Base-by-base conservation (phyloP, 2,329 filamentous ascomycete species). In the Neopestalotiopsis rosae region DNA sequence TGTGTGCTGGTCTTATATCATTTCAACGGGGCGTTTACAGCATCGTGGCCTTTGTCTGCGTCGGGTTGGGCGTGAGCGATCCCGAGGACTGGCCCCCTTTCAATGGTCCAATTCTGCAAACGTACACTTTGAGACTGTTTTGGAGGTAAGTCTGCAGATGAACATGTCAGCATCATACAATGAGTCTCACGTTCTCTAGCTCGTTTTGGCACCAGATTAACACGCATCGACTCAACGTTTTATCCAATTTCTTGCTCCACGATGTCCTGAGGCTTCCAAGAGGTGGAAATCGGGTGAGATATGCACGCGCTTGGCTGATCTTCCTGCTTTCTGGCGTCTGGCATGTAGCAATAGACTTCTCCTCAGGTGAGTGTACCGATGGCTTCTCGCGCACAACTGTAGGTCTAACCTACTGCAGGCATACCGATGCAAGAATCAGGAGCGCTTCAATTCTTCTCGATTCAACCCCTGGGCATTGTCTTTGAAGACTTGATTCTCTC, bases 131-230 rank as follows among this genome's bases (percentile, higher is more conserved):
- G 45, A 24, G 45, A 52, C 17, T 9, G 0, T 52, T 52, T 4
- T 52, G 45, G 45, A 52, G 45, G 45, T 24, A 52, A n/a, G 45
- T 52, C n/a, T 20, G 3, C 5, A 24, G 10, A 30, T 59, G 13
- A 34, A 9, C 17, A 17, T 34, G 30, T 2, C 12, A 2, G 24
- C 24, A 30, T 34, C 57, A 59, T 10, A 59, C 66, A 38, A 63
- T 56, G 40, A 42, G 34, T 42, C 56, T 17, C 32, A 28, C 40
- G 5, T 14, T 34, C 1, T 62, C 3, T n/a, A 70, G 69, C 45
- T 65, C 61, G 2, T 70, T 70, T 61, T 70, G 69, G 69, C 69
- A 70, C 61, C 69, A 70, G 7, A 70, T 58, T 6, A 70, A 70
- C 40, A 67, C 67, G 30, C 69, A 70, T n/a, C 52, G 69, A 14